Base-by-base conservation (phyloP, 805 yeast genomes). In the Yarrowia sp. region DNA sequence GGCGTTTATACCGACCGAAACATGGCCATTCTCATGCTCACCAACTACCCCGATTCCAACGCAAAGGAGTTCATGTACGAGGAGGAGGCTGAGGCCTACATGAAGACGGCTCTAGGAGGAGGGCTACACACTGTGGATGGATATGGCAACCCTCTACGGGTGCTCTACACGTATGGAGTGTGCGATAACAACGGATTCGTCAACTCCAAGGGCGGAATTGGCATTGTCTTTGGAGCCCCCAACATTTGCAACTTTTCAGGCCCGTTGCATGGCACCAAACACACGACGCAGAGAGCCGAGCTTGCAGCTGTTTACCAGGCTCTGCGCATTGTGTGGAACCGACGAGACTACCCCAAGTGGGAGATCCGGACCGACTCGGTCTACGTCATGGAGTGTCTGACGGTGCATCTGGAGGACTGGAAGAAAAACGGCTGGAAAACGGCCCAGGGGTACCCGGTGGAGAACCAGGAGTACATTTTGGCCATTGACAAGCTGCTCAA, bases 241-340 rank as follows among this genome's bases (percentile, higher is more conserved):
- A 88, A 86, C 70, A 66, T 79, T 1, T 74, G 88, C 50, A 89
- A 88, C 72, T 76, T 79, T 9, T 78, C 87, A 0, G 84, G 79
- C 5, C 83, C 87, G 0, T 76, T 90, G 31, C 45, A n/a, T 1
- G 80, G 78, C 1, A 74, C 72, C 2, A 71, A 71, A 3, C 91
- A 86, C 38, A 90, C 96, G 1, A 92, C 91, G 70, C 92, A 89
- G 68, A 76, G 90, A 44, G 95, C 96, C 0, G 98, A 92, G 74
- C 80, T 92, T 10, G 73, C 77, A 13, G 97, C 96, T 0, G 80
- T 89, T 17, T 71, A 76, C 5, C 78, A 78, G 38, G 96, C 95
- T 0, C 71, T 89, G 66, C 72, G 73, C 6, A 69, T 71, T 7
- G 79, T 86, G 15, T 55, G 68, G 1, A 32, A 66, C 1, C 42